A percentile compares a stretch with the other conserved stretches of the same genome.
These are phyloP conservation scores for Omphalea diandra DNA, from an alignment of 441 rosid species.

Conservation along the genomic window DNA sequence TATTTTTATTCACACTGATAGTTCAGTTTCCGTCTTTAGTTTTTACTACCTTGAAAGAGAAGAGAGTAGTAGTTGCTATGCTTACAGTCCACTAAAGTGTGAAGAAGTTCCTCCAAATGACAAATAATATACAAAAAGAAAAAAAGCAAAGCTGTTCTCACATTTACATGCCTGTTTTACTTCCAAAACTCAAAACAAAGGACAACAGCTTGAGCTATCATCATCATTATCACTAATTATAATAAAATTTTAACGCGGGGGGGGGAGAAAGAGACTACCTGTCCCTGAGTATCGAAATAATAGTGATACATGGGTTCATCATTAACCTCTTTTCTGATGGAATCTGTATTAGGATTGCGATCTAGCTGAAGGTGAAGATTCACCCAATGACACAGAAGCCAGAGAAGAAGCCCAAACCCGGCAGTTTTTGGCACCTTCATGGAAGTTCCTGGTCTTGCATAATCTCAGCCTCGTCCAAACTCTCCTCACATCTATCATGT, in stretches of 20 bases:
- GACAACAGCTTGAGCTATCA: conserved; percentile 32
- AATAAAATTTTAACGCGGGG: conserved; percentile 11
- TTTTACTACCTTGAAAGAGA: neutral
- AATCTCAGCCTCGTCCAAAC: conserved; percentile 63
- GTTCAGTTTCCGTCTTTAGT: too few species aligned
- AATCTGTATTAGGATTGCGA: conserved; percentile 31
- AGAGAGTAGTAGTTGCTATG: conserved; percentile 10
- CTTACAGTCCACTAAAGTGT: conserved; percentile 19
- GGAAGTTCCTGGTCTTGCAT: conserved; percentile 71
- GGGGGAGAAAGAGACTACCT: conserved; percentile 20
- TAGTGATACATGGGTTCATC: conserved; percentile 19
- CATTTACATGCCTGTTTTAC: conserved; percentile 59
- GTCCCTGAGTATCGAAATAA: conserved; percentile 19
- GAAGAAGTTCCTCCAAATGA: conserved; percentile 23
- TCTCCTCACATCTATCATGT: conserved; percentile 80
- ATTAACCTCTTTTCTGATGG: conserved; percentile 21
- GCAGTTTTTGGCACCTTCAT: conserved; percentile 65
- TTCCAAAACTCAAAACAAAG: conserved; percentile 31
- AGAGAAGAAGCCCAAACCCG: conserved; percentile 85
- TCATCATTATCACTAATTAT: conserved; percentile 14
- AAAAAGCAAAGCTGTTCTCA: conserved; percentile 38
- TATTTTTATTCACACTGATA: neutral
- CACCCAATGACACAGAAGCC: conserved; percentile 81
- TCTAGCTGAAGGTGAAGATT: conserved; percentile 56
- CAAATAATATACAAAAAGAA: conserved; percentile 47